Conservation (phyloP, 2,329 filamentous ascomycete genomes). For the Monosporascus cannonballus region DNA sequence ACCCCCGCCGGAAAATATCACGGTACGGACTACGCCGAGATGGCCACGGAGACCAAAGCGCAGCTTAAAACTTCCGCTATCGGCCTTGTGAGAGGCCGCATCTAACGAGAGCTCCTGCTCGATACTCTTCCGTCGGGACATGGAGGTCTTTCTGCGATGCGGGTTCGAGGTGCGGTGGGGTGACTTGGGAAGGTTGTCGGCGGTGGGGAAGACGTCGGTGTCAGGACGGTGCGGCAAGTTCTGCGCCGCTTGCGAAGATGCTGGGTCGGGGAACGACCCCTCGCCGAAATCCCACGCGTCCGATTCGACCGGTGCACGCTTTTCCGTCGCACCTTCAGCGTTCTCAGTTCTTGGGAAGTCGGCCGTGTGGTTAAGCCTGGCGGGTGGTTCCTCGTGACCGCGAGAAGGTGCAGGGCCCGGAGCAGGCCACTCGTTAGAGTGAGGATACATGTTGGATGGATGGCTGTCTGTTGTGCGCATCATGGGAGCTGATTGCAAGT, state of each 20-base stretch:
- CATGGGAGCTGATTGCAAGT: slow-evolving; percentile 43
- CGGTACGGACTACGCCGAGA: slow-evolving; percentile 85
- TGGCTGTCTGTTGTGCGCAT: slow-evolving; percentile 46
- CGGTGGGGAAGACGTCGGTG: slow-evolving; percentile 79
- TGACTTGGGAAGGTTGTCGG: slow-evolving; percentile 75
- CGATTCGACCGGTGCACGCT: slow-evolving; percentile 44
- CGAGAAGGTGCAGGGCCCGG: slow-evolving; percentile 16
- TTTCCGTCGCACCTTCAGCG: slow-evolving; percentile 39
- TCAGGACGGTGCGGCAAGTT: slow-evolving; percentile 64
- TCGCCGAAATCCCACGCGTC: slow-evolving; percentile 96
- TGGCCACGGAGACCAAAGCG: slow-evolving; percentile 89
- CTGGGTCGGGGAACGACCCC: slow-evolving; percentile 54
- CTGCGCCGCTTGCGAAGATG: slow-evolving; percentile 35
- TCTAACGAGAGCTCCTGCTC: slow-evolving; percentile 58
- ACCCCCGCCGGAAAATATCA: slow-evolving; percentile 94
- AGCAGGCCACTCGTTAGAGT: slow-evolving; percentile 22
- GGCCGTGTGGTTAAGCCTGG: slow-evolving; percentile 30
- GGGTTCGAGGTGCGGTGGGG: slow-evolving; percentile 63
- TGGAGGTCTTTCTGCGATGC: slow-evolving; percentile 75
- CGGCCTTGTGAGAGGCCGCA: slow-evolving; percentile 49
- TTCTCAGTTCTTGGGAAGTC: slow-evolving; percentile 35
- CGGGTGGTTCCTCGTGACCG: slow-evolving; percentile 18
- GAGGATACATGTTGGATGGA: slow-evolving; percentile 30
- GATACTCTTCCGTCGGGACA: slow-evolving; percentile 62
- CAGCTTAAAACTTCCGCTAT: slow-evolving; percentile 80